These are phyloP conservation scores for Xylaria sp. DNA, from an alignment of 495 filamentous ascomycete genomes.

Conservation along the genomic window DNA sequence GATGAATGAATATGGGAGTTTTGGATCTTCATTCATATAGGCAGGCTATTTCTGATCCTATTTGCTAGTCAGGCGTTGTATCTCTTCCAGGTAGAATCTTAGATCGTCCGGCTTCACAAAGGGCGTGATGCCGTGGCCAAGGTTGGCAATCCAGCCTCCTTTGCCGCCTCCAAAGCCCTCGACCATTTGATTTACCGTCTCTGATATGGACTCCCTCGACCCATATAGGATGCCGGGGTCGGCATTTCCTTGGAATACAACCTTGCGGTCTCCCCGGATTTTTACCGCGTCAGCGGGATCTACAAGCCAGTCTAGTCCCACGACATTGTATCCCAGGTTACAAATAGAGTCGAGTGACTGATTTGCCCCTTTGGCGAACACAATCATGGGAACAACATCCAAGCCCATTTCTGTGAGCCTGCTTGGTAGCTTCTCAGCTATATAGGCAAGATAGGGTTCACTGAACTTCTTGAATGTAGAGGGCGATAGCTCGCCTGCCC, in stretches of 20 bases:
- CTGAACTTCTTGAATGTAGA: conserved; percentile 81
- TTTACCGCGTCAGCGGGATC: conserved; percentile 83
- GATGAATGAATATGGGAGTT: conserved; percentile 21
- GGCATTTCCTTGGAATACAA: conserved; percentile 91
- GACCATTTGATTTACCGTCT: conserved; percentile 82
- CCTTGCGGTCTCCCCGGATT: conserved; percentile 70
- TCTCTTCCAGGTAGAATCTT: conserved; percentile 91
- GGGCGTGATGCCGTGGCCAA: conserved; percentile 96
- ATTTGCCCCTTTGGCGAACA: conserved; percentile 99
- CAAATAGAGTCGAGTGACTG: conserved; percentile 89
- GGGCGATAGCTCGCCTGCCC: conserved; percentile 93
- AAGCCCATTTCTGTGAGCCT: conserved; percentile 73
- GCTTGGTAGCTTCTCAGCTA: conserved; percentile 76
- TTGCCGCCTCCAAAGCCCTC: conserved; percentile 72
- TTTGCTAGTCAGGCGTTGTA: conserved; percentile 70
- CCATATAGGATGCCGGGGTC: conserved; percentile 95
- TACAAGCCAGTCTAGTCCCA: conserved; percentile 94
- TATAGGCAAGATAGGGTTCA: conserved; percentile 84
- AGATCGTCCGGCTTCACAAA: conserved; percentile 91
- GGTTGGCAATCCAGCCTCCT: conserved; percentile 76
- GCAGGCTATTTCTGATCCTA: conserved; percentile 15
- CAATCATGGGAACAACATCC: conserved; percentile 93
- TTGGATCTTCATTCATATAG: conserved; percentile 6
- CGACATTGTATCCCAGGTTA: conserved; percentile 87
- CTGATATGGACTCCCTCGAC: conserved; percentile 76